Evolutionary conservation across 2,329 filamentous ascomycete species (phyloP), one percentile per base, ranked within the genome.

Genomic region (Claviceps africana): DNA sequence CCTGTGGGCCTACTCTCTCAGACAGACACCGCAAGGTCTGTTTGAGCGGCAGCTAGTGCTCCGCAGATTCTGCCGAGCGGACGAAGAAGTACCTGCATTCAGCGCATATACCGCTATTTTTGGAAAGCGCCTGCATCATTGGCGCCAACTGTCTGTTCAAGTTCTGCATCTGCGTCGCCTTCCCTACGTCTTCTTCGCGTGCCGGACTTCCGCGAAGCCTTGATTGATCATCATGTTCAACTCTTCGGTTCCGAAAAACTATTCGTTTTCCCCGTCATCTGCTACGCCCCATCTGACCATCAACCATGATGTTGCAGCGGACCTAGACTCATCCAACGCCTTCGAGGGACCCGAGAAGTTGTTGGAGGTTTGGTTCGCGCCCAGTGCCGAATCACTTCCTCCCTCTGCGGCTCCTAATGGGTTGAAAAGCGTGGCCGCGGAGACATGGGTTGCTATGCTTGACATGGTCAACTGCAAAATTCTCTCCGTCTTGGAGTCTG

Each of bases 391-490:
- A 58, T 76, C 83, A 55, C 77, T 95, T 40, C 85, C 89, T 19
- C 72, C 81, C 4, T 78, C 82, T 51, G 83, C 83, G 52, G 79
- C 82, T 57, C 81, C 84, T 19, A 75, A 81, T 65, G 93, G 93
- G 28, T 73, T 98, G 65, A 97, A 97, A 74, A 81, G 83, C 8
- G 89, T 98, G 35, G 75, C 85, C 19, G 77, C 82, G 53, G 86
- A 95, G 50, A 83, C 81, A 49, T 98, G 93, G 93, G 94, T 94
- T 68, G 83, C 83, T 54, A 96, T 98, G 93, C 80, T 98, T 54
- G 93, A 98, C 66, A 78, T 96, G 64, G 93, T 98, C 71, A 95
- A 96, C 68, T 98, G 93, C 82, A 93, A 98, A 73, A 89, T 98
- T 52, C 77, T 98, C 52, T 98, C 93, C 4, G 85, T 95, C 56